phyloP scores from a whole-genome alignment of 306 rosid genomes.

The Glycine tomentella region DNA sequence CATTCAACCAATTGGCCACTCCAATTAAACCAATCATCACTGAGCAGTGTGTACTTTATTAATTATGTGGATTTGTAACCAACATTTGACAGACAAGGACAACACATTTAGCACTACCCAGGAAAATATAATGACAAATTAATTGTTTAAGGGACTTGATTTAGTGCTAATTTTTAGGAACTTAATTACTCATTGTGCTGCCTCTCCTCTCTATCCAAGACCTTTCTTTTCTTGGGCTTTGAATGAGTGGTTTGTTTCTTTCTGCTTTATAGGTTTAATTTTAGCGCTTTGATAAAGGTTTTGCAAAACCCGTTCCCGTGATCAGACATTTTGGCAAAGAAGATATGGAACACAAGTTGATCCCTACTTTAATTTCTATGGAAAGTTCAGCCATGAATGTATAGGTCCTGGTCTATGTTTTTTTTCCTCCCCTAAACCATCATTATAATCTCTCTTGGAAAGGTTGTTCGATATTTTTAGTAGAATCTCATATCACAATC shows the following conservation, averaged over 20 bases:
- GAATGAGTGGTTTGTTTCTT: neutral
- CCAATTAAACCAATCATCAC: conserved; percentile 11
- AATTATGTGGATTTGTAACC: neutral
- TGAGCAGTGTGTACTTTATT: conserved; percentile 21
- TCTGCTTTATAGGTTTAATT: neutral
- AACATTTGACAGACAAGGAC: neutral
- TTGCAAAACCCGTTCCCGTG: neutral
- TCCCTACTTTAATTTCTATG: neutral
- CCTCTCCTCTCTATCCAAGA: neutral
- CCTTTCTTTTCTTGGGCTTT: conserved; percentile 23
- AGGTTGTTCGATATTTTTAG: too few relatives aligned
- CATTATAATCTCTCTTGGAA: too few relatives aligned
- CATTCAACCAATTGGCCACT: neutral
- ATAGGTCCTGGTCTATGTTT: neutral
- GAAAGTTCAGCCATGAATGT: neutral
- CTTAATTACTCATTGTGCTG: conserved; percentile 19
- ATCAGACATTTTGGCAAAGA: neutral
- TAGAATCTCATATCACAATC: too few relatives aligned
- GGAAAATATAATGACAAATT: neutral
- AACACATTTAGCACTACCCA: conserved; percentile 26
- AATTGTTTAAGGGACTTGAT: neutral
- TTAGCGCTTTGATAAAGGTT: neutral
- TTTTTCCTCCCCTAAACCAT: too few relatives aligned
- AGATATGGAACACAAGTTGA: neutral
- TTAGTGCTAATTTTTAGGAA: conserved; percentile 21